These are phyloP conservation scores for Axilococcus clingmanii DNA, from an alignment of 139 green algal species.

Conservation along the genomic window DNA sequence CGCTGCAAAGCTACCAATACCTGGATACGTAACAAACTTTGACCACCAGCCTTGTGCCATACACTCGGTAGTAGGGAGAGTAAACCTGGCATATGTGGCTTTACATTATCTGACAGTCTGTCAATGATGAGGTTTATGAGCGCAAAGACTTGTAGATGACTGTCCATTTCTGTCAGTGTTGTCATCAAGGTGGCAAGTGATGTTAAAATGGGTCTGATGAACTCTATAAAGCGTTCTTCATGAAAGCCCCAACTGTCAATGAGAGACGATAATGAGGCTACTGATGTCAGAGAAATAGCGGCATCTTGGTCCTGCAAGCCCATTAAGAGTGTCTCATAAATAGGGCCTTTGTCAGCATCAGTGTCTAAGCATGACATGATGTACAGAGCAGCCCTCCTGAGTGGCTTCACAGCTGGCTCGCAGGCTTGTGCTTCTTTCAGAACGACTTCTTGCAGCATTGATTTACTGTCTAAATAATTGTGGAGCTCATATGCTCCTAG, in stretches of 20 bases:
- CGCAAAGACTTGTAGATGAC: conserved; percentile 64
- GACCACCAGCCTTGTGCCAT: conserved; percentile 50
- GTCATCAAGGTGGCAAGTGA: conserved; percentile 35
- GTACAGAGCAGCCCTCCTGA: conserved; percentile 41
- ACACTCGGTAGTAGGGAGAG: conserved; percentile 55
- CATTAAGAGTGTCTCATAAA: conserved; percentile 40
- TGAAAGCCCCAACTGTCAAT: conserved; percentile 74
- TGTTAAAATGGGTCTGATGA: conserved; percentile 36
- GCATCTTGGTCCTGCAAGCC: conserved; percentile 37
- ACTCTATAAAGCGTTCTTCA: conserved; percentile 43
- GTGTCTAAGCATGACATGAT: conserved; percentile 47
- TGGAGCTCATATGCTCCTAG: conserved; percentile 68
- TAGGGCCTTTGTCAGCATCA: conserved; percentile 31
- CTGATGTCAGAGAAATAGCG: conserved; percentile 47
- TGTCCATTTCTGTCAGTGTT: conserved; percentile 48
- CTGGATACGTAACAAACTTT: conserved; percentile 75
- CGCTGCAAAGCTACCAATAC: conserved; percentile 61
- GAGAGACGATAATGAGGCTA: conserved; percentile 47
- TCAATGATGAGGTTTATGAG: conserved; percentile 70
- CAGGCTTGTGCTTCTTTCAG: conserved; percentile 32
- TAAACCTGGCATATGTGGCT: conserved; percentile 39
- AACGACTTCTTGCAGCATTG: conserved; percentile 38
- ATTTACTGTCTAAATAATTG: conserved; percentile 64
- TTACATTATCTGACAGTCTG: conserved; percentile 42
- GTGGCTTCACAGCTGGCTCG: conserved; percentile 7